These are phyloP conservation scores for Fragaria nilgerrensis DNA, from an alignment of 306 rosid species.

Conservation along the genomic window DNA sequence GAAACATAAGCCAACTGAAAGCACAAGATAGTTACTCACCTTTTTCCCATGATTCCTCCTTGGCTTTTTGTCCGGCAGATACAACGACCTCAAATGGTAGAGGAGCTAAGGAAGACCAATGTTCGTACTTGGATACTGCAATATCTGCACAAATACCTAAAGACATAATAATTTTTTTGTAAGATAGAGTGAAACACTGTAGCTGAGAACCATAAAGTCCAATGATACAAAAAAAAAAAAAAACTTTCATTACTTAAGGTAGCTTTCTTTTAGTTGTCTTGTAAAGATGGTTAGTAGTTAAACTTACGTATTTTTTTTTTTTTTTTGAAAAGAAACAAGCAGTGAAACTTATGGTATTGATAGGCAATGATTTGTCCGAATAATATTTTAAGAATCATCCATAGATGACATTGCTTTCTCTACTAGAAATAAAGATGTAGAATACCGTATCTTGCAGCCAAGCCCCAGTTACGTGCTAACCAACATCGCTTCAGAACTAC, in stretches of 20 bases:
- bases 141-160: slow-evolving; percentile 89
- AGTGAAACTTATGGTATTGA: neutral
- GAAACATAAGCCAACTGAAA: slow-evolving; percentile 10
- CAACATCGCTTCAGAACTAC: slow-evolving; percentile 99
- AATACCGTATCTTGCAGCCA: slow-evolving; percentile 84
- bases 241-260: neutral
- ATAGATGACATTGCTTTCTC: slow-evolving; percentile 3
- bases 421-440: neutral
- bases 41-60: slow-evolving; percentile 86
- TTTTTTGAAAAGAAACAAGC: neutral
- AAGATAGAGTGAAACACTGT: slow-evolving; percentile 22
- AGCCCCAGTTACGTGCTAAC: slow-evolving; percentile 99
- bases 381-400: neutral
- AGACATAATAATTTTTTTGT: slow-evolving; percentile 36
- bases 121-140: slow-evolving; percentile 82
- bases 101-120: slow-evolving; percentile 97
- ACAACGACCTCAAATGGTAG: slow-evolving; percentile 96
- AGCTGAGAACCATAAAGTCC: slow-evolving; percentile 3
- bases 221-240: slow-evolving; percentile 6
- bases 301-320: neutral
- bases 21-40: slow-evolving; percentile 46
- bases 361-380: neutral
- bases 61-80: slow-evolving; percentile 98
- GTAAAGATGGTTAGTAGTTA: neutral
- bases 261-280: neutral